Base-by-base conservation (phyloP, 208 protist species). In the Phytomonas sp. region DNA sequence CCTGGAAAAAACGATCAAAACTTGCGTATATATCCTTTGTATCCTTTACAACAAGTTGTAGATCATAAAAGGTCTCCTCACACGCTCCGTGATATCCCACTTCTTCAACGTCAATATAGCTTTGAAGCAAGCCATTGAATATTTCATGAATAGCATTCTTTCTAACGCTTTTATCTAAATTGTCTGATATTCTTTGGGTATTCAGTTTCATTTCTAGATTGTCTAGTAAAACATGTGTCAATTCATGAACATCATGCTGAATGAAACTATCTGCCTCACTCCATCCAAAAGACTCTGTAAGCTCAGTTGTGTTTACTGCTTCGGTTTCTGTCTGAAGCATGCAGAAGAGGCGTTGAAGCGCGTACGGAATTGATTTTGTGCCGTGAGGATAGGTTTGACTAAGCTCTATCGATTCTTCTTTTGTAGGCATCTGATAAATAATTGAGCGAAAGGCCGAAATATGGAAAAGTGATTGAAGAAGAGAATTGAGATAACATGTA, bases 271-370 rank as follows among this genome's bases (percentile, higher is more conserved):
- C 95, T 1, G 77, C 75, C 2, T 81, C 78, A 49, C 81, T 82
- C 93, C 95, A 98, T 19, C 95, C 95, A 78, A 98, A 98, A 4
- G 92, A 95, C 62, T 85, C 82, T 19, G 93, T 98, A 23, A 98
- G 83, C 63, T 96, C 92, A 33, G 78, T 92, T 7, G 95, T 98
- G 40, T 81, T 87, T 19, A 94, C 79, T 23, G 87, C 82, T 31
- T 69, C 72, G 0, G 70, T 77, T 26, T 70, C 81, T 31, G 74
- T 89, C 78, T 97, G 88, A 49, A 97, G 70, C 29, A 83, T 74
- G 61, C 92, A 96, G 72, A 97, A 97, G 7, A 97, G 74, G 29
- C 86, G 79, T 62, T 95, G 92, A 63, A 97, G 69, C 7, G 92
- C 94, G 67, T 95, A 93, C 23, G 93, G 89, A 69, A 97, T 94